Evolutionary conservation across 805 yeast genomes (phyloP), one percentile per base, ranked within the genome.

Genomic region (Ogataea allantospora): DNA sequence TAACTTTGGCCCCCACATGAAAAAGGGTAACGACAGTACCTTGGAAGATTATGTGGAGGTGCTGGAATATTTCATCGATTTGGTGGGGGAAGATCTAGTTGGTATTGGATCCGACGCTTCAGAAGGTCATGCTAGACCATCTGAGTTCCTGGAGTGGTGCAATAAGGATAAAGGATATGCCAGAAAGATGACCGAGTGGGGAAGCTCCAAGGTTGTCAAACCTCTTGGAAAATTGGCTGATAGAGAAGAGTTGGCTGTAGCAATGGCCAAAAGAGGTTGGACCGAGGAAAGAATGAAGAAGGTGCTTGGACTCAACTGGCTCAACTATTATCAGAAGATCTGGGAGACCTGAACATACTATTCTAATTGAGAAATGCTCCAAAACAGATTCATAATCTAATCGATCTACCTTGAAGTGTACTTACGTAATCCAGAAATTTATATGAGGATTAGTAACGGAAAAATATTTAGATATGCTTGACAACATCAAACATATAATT

Each of bases 401-500:
- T n/a, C n/a, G n/a, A n/a, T n/a, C n/a, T n/a, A n/a, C n/a, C n/a
- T n/a, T n/a, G n/a, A n/a, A n/a, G n/a, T n/a, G n/a, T n/a, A n/a
- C n/a, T n/a, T n/a, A n/a, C n/a, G n/a, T n/a, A n/a, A n/a, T n/a
- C n/a, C n/a, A n/a, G n/a, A n/a, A n/a, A n/a, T n/a, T n/a, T n/a
- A n/a, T n/a, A n/a, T n/a, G n/a, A n/a, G n/a, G n/a, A n/a, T n/a
- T n/a, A n/a, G n/a, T n/a, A 29, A 29, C 9, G n/a, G 20, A 7
- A 20, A 5, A 7, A 9, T 22, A 6, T 10, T 29, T 23, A n/a
- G 16, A 2, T n/a, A 35, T 31, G 41, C 41, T 38, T 18, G 42
- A 44, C 17, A 66, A 73, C 34, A 81, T 91, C 21, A 79, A 80
- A 50, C 95, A 91, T 57, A 78, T 93, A 4, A 58, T 88, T 3